These are phyloP conservation scores for Rhododendron mucronatum DNA, from an alignment of 148 eudicot species.

Conservation along the genomic window DNA sequence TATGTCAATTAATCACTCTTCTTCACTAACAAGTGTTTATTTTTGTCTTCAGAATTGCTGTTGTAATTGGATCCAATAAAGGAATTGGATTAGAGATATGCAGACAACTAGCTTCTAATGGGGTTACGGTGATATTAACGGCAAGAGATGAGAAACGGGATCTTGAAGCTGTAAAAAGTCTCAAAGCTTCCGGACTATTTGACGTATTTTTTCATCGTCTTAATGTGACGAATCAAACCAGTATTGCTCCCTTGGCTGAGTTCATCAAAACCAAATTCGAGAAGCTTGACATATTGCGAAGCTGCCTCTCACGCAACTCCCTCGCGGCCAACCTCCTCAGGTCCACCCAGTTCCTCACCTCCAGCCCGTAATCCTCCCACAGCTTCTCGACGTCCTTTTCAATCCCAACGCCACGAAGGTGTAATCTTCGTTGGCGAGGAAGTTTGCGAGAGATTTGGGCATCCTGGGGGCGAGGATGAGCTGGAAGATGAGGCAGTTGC, in stretches of 20 bases:
- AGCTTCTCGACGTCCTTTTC: not conserved
- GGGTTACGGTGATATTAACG: not conserved
- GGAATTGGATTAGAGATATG: slow-evolving; percentile 24
- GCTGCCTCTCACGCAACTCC: not conserved
- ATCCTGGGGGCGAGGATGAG: slow-evolving; percentile 3
- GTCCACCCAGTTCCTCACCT: not conserved
- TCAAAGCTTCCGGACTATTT: too few species aligned
- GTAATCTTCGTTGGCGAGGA: not conserved
- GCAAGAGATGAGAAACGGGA: too few species aligned
- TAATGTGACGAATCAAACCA: too few species aligned
- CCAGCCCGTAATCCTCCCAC: not conserved
- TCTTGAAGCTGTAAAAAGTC: too few species aligned
- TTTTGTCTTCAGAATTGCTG: slow-evolving; percentile 3
- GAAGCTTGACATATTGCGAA: not conserved
- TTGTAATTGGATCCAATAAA: slow-evolving; percentile 27
- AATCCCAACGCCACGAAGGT: slow-evolving; percentile 14
- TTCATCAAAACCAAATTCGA: too few species aligned
- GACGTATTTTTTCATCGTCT: too few species aligned
- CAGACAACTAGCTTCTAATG: slow-evolving; percentile 12
- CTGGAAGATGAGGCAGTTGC: slow-evolving; percentile 14
- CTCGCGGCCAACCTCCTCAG: slow-evolving; percentile 4
- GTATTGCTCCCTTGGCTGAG: too few species aligned
- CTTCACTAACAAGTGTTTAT: too few species aligned
- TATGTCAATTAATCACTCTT: too few species aligned
- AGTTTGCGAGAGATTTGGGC: not conserved